Evolutionary conservation across 495 filamentous ascomycete genomes (phyloP).

Genomic region (Penicillium crystallinum): DNA sequence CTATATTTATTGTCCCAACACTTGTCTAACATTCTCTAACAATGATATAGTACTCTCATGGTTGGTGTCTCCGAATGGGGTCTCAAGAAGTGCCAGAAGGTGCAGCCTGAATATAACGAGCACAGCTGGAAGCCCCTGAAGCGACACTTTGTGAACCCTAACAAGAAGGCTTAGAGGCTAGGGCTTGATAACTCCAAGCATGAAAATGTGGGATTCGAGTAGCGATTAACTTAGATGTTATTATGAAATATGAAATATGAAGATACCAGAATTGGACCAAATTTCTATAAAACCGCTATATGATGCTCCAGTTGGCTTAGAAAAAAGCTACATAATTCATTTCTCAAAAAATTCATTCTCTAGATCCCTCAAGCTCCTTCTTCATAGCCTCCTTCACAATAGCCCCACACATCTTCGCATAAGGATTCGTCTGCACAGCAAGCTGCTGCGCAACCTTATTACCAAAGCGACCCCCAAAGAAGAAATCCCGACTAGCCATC

Average conservation of each 20-base stretch:
- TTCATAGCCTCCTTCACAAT: constrained; percentile 84
- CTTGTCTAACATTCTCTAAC: not conserved
- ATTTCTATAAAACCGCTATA: no score
- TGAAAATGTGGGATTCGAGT: not conserved
- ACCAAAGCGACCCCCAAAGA: constrained; percentile 68
- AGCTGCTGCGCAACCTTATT: constrained; percentile 71
- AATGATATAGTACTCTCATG: constrained; percentile 60
- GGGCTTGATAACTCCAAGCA: not conserved
- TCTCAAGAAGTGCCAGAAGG: constrained; percentile 73
- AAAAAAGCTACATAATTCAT: not conserved
- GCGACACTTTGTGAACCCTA: constrained; percentile 66
- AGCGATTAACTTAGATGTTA: no score
- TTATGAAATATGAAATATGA: not conserved
- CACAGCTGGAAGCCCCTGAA: constrained; percentile 82
- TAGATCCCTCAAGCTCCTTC: constrained; percentile 53
- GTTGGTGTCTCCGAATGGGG: constrained; percentile 92
- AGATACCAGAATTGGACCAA: not conserved
- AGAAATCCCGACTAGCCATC: constrained; percentile 69
- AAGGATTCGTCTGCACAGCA: constrained; percentile 78
- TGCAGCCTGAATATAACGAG: constrained; percentile 76
- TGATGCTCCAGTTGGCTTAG: no score
- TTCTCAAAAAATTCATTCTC: not conserved
- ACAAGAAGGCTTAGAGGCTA: constrained; percentile 27
- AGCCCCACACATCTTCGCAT: constrained; percentile 80
- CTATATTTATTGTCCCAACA: not conserved